Evolutionary conservation across 371 early-diverging fungal genomes (phyloP), one percentile per base, ranked within the genome.

Genomic region (Mortierella sp.): DNA sequence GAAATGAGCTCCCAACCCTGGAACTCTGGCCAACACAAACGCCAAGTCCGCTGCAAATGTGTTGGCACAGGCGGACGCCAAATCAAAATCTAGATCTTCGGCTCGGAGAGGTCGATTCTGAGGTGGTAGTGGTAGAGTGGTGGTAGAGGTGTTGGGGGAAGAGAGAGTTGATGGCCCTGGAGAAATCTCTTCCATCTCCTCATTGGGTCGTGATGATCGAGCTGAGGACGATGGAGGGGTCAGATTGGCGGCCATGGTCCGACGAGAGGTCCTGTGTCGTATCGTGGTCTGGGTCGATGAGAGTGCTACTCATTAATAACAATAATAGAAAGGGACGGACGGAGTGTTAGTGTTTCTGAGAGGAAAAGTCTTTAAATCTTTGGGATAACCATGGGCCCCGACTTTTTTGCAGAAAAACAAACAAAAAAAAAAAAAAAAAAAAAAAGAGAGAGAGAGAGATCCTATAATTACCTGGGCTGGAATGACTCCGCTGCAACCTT

Each of bases 31-130:
- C 26, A 77, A 29, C 2, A 77, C 77, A 62, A 72, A 77, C 6
- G 77, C 77, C 62, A 77, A 30, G 46, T 77, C 77, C 1, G 77
- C 71, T 15, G 77, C 72, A 65, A 77, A 77, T 3, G 77, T 72
- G 65, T 77, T 77, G 57, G 77, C 77, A 46, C 77, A 77, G 1
- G 72, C 77, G 4, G 77, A 77, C 0, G 77, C 77, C 21, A 77
- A 28, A 58, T 77, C 77, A 45, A 77, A 77, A 28, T 68, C 77
- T 18, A 77, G 30, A 12, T 77, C 72, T 7, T 77, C 71, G n/a
- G 58, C 74, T 0, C 51, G 51, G 18, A 60, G 14, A 1, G 66
- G 63, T 21, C 65, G 45, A 52, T 52, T 25, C 29, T 55, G 61
- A n/a, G 43, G 68, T 18, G 59, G 30, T 55, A 28, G 44, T 7